Evolutionary conservation across 2,329 filamentous ascomycete genomes (phyloP).

Genomic region (Orbilia blumenaviensis): DNA sequence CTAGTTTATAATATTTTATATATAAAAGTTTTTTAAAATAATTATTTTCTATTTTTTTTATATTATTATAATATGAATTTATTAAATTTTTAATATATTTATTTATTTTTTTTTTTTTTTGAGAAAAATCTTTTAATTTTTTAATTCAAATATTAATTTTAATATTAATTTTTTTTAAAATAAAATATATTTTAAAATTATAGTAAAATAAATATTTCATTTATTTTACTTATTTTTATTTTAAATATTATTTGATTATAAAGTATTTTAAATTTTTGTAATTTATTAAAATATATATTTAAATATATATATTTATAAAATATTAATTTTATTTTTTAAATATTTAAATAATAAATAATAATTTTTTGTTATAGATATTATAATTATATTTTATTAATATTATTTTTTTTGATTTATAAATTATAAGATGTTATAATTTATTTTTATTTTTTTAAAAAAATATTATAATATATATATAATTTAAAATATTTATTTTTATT

Average conservation of each 20-base stretch:
- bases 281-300: constrained; percentile 3
- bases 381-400: constrained; percentile 15
- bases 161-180: neutral
- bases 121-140: neutral
- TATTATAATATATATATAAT: neutral
- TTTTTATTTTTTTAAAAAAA: constrained; percentile 29
- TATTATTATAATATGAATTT: neutral
- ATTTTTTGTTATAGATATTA: constrained; percentile 42
- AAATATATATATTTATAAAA: constrained; percentile 4
- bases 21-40: neutral
- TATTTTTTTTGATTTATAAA: constrained; percentile 38
- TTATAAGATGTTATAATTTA: constrained; percentile 20
- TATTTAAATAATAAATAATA: constrained; percentile 26
- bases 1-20: constrained; percentile 1
- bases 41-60: neutral
- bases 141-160: neutral
- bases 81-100: neutral
- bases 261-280: neutral
- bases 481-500: constrained; percentile 32
- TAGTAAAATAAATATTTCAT: neutral
- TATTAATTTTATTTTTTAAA: constrained; percentile 46
- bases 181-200: constrained; percentile 10
- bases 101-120: neutral
- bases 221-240: neutral
- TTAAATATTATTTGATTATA: neutral